Base-by-base conservation (phyloP, 139 green algal genomes). In the Monoraphidium neglectum region DNA sequence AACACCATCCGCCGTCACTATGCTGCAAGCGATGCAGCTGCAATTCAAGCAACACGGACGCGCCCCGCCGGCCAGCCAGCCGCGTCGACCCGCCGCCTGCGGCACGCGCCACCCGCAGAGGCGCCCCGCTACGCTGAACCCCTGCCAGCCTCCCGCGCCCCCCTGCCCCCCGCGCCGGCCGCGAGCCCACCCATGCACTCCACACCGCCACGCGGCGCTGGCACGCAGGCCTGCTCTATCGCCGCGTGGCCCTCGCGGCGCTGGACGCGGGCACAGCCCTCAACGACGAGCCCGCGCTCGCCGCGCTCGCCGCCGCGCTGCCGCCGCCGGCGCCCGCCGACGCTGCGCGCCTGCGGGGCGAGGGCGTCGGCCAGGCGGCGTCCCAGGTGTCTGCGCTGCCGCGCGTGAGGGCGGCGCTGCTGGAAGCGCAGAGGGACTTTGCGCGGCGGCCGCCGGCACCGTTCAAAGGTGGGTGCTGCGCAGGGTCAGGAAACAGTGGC, bases 341-440 rank as follows among this genome's bases (percentile, higher is more conserved):
- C 1, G 51, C 62, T 15, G 24, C 40, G 59, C 37, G 72, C 54
- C 65, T 74, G 51, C 72, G 71, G 3, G 30, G 13, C 13, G 56
- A 76, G 24, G 37, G 70, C 43, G 69, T 60, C 16, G 70, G 49
- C 43, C 64, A 47, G 28, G 70, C 62, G 18, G 63, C 72, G 16
- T 62, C 54, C 68, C 51, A 61, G 37, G 72, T 74, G 56, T 66
- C 64, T 21, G 49, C 35, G 23, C 61, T 65, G 61, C 56, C 76
- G 37, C 35, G 68, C 35, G 69, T 77, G 43, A 51, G 67, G 12
- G 68, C 57, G 26, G 68, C 76, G 13, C 66, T 71, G 62, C 68
- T 76, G 43, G 15, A 76, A 68, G 61, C 68, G 23, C 68, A 71
- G 60, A 53, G 76, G 23, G 32, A 35, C 32, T 76, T 76, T 82